Percentiles rank a stretch among this genome's conserved stretches.
Conservation (phyloP, 2,329 filamentous ascomycete species). For the Fonsecaea pedrosoi region DNA sequence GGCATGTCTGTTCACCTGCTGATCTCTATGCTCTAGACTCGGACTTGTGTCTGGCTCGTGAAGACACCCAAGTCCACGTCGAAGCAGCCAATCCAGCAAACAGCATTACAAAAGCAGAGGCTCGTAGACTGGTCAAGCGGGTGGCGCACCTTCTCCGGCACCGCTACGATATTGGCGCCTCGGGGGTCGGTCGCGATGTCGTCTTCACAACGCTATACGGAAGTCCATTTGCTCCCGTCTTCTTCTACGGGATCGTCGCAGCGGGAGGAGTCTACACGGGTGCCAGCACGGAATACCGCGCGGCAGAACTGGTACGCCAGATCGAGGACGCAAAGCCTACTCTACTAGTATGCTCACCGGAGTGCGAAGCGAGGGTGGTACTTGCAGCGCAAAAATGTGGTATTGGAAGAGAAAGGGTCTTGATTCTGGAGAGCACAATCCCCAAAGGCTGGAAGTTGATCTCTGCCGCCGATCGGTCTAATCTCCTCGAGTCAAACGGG, state of each 20-base stretch:
- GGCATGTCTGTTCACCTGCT: background rate
- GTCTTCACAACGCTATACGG: background rate
- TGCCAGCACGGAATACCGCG: background rate
- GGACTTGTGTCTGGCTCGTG: background rate
- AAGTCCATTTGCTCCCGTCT: background rate
- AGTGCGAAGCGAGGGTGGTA: background rate
- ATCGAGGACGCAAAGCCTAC: background rate
- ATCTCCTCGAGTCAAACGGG: background rate
- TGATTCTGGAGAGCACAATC: background rate
- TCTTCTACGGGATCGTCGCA: background rate
- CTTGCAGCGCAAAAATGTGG: background rate
- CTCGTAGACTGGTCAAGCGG: background rate
- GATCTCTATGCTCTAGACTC: background rate
- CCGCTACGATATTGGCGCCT: background rate
- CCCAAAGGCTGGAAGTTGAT: background rate
- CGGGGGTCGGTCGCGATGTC: background rate
- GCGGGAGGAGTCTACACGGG: background rate
- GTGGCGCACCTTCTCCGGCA: background rate
- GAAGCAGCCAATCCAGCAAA: background rate
- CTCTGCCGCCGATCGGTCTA: background rate
- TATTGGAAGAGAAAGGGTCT: background rate
- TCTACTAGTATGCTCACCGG: background rate
- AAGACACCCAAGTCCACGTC: background rate
- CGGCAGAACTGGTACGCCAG: background rate
- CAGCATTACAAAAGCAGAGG: background rate